These are phyloP conservation scores for Lachnum nothofagi DNA, from an alignment of 2,329 filamentous ascomycete species.

Conservation along the genomic window DNA sequence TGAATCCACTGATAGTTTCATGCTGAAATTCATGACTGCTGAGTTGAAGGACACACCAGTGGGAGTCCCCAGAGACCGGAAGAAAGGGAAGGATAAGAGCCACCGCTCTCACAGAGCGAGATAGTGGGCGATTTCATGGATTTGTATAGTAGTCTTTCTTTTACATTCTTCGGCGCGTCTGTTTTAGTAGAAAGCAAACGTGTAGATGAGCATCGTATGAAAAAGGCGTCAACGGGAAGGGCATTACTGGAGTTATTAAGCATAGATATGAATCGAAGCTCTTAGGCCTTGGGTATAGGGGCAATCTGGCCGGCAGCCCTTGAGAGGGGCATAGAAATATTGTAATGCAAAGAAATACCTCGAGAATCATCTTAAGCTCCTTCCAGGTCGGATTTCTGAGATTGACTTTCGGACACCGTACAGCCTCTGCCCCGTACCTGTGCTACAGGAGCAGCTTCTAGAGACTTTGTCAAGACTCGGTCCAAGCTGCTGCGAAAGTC, in stretches of 20 bases:
- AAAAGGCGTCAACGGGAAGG: neutral
- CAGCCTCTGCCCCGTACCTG: too few relatives aligned
- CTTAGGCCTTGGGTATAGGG: neutral
- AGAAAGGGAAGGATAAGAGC: constrained; percentile 36
- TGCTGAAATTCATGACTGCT: constrained; percentile 64
- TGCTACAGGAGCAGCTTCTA: too few relatives aligned
- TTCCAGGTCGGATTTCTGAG: too few relatives aligned
- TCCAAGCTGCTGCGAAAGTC: too few relatives aligned
- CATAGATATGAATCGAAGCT: neutral
- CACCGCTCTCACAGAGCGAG: constrained; percentile 29
- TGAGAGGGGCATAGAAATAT: neutral
- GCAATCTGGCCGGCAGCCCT: neutral
- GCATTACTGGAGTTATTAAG: constrained; percentile 7
- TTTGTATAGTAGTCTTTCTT: constrained; percentile 21
- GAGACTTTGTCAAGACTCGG: too few relatives aligned
- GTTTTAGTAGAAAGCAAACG: constrained; percentile 21
- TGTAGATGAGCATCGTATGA: constrained; percentile 22
- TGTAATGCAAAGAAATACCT: neutral
- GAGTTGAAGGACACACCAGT: constrained; percentile 54
- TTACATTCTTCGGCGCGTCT: constrained; percentile 4
- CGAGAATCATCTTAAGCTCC: too few relatives aligned
- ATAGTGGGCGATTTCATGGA: constrained; percentile 12
- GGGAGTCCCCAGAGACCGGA: constrained; percentile 59
- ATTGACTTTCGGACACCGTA: too few relatives aligned
- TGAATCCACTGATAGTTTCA: constrained; percentile 67